These are phyloP conservation scores for Alternaria consortialis DNA, from an alignment of 2,329 filamentous ascomycete species.

Conservation along the genomic window DNA sequence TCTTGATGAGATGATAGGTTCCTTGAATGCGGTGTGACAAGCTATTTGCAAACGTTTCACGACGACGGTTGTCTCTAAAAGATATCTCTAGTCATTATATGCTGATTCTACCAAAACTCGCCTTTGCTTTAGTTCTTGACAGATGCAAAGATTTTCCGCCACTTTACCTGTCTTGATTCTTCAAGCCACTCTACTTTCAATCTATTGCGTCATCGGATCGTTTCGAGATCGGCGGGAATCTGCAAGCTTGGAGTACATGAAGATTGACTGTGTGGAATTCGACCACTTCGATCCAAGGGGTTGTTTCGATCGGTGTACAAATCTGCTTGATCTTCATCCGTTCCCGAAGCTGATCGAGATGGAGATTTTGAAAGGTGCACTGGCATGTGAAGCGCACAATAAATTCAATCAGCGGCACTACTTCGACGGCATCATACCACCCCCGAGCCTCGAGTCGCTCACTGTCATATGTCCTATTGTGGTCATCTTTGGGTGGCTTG, in stretches of 20 bases:
- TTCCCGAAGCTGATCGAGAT: background rate
- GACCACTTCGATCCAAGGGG: background rate
- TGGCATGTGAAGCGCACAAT: background rate
- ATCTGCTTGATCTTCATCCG: background rate
- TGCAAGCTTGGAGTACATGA: background rate
- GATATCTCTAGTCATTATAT: no score
- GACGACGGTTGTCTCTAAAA: no score
- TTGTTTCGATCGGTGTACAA: background rate
- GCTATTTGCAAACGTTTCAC: no score
- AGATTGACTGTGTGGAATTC: background rate
- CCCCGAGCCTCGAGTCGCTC: background rate
- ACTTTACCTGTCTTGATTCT: no score
- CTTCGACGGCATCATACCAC: background rate
- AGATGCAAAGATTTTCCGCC: no score
- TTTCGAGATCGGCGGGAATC: background rate
- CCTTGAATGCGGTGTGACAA: no score
- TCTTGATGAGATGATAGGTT: no score
- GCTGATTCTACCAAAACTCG: no score
- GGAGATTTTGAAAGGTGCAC: background rate
- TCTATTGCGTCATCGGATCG: no score
- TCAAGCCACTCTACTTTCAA: no score
- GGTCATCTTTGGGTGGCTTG: background rate
- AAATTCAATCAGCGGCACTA: background rate
- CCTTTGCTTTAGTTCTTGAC: no score
- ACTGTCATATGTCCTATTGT: background rate